Evolutionary conservation across 2,329 filamentous ascomycete genomes (phyloP), one percentile per base, ranked within the genome.

Genomic region (Fusarium ambrosium): DNA sequence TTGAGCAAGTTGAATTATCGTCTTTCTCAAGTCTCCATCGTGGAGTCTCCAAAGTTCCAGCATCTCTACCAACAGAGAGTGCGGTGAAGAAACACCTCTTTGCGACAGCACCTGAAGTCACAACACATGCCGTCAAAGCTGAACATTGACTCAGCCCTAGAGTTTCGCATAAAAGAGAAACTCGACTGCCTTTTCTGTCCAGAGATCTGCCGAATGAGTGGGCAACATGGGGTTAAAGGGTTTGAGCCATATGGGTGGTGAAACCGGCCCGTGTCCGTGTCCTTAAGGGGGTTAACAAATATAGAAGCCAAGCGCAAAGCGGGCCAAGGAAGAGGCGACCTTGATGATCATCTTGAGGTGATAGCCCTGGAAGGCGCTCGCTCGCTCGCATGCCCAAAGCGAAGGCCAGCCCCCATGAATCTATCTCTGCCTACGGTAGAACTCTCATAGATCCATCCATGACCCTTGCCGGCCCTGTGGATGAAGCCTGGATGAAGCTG

Each of bases 181-280:
- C 43, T 51, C 55, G 43, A 53, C 36, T 37, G 29, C 6, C 61
- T 39, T 43, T 55, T 64, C 34, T 55, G 48, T 51, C 32, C 43
- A 34, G 20, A 45, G 36, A 48, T 63, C 56, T 64, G 37, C 43
- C 48, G 45, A 62, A 43, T 32, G 20, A 27, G 48, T 63, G 68
- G 55, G 68, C 63, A 27, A 48, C 37, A 37, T n/a, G 56, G 32
- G 56, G 58, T 63, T 62, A 61, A 39, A 29, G 60, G 53, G 68
- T 59, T 48, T 70, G 69, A 64, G 58, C 60, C 64, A 68, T 56
- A 24, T 41, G 2, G 6, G 13, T 72, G 68, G 51, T 72, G 68
- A 71, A 71, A 72, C 68, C 43, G 53, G 59, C 68, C 63, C 68
- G 20, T 10, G 68, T 43, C 68, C 34, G 60, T 45, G 24, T 48